Base-by-base conservation (phyloP, 768 basidiomycete species). In the Phlebiopsis gigantea region DNA sequence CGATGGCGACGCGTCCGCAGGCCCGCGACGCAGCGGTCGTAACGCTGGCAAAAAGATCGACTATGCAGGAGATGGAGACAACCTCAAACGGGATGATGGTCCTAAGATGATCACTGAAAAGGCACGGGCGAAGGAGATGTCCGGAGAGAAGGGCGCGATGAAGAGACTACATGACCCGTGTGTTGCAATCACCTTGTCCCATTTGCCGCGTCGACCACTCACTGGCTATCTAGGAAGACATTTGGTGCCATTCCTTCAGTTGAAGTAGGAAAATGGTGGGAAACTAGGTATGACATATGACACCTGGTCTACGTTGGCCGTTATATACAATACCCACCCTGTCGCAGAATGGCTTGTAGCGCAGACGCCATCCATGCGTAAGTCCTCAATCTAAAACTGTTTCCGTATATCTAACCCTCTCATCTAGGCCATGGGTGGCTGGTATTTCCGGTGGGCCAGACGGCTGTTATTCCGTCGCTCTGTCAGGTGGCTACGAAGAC, bases 401-500 rank as follows among this genome's bases (percentile, higher is more conserved):
- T 21, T 30, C n/a, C 19, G 25, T 17, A 8, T 2, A 12, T 55
- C 34, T 39, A 10, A 39, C 12, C 34, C 3, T 55, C 24, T 39
- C 4, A 14, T 46, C 0, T 61, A 93, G 90, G 1, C 92, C 93
- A 0, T 84, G 81, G 75, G 93, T 96, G 5, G 88, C 81, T 31
- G 94, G 94, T 0, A 95, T 97, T 44, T 76, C 84, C 8, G 80
- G 79, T 28, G 77, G 85, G 2, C 72, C 72, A 0, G 59, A 85
- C 5, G 93, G 94, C 1, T 88, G 90, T 1, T 90, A 87, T 61
- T 93, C 90, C 43, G 80, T 97, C 14, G 93, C 88, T 2, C 79
- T 96, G 2, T 93, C 90, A 41, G 94, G 94, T 10, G 93, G 90
- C 1, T 93, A 93, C 56, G 87, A 89, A 29, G 91, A 93, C 54